Percentiles rank a stretch among this genome's conserved stretches.
Evolutionary conservation across 441 rosid species (phyloP).

Genomic region (Arabidopsis lyrata): DNA sequence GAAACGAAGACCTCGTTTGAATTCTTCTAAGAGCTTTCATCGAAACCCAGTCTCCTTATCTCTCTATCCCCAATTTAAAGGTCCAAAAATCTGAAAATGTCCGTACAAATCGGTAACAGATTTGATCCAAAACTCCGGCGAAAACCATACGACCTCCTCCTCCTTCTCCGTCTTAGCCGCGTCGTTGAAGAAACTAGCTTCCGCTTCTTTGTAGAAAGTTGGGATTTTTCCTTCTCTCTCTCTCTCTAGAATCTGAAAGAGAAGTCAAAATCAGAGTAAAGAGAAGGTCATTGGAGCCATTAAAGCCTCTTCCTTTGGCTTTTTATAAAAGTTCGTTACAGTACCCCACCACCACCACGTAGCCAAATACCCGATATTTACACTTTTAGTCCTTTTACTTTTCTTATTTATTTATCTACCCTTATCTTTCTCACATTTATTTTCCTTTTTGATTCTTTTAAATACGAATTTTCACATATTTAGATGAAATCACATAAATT

Average conservation of each 20-base stretch:
- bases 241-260: conserved; percentile 17
- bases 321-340: conserved; percentile 13
- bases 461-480: not conserved
- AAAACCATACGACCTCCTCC: conserved; percentile 30
- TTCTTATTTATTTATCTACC: not conserved
- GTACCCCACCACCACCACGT: conserved; percentile 20
- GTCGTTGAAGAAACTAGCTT: conserved; percentile 15
- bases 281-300: conserved; percentile 19
- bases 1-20: conserved; percentile 78
- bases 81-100: not conserved
- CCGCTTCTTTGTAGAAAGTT: conserved; percentile 15
- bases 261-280: conserved; percentile 35
- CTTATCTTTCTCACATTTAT: too few species aligned
- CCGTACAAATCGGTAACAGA: conserved; percentile 8
- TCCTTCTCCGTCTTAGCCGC: conserved; percentile 25
- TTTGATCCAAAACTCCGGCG: conserved; percentile 17
- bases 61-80: not conserved
- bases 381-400: not conserved
- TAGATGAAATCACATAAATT: too few species aligned
- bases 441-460: not conserved
- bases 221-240: not conserved
- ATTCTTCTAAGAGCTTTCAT: conserved; percentile 94
- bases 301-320: conserved; percentile 14
- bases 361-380: not conserved
- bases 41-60: conserved; percentile 39